These are phyloP conservation scores for Secale cereale DNA, from an alignment of 176 grass and related monocot species.

Conservation along the genomic window DNA sequence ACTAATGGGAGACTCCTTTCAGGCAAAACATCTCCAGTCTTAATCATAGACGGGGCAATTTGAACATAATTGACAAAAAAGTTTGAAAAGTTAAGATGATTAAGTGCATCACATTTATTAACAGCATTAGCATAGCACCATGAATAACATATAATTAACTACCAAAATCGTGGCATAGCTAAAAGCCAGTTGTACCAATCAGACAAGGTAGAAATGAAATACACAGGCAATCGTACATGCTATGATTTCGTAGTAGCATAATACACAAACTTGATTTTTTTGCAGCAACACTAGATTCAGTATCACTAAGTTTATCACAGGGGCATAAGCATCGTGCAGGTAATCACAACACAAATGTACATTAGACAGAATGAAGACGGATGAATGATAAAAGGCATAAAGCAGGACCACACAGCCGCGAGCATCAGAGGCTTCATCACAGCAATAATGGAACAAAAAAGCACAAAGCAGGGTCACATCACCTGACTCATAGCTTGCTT, in stretches of 20 bases:
- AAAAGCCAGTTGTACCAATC: not conserved
- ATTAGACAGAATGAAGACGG: not conserved
- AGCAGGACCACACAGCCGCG: conserved; percentile 18
- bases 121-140: not conserved
- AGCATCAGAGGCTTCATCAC: not conserved
- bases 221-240: not conserved
- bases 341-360: not conserved
- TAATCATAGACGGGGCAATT: not conserved
- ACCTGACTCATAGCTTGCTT: conserved; percentile 93
- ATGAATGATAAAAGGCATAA: not conserved
- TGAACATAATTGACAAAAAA: not conserved
- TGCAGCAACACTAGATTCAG: not conserved
- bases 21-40: not conserved
- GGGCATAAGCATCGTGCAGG: not conserved
- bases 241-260: conserved; percentile 22
- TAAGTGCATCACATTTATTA: not conserved
- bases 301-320: conserved; percentile 1
- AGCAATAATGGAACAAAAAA: not conserved
- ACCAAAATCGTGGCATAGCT: not conserved
- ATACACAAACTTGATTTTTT: not conserved
- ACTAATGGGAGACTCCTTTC: not conserved
- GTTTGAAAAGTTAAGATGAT: not conserved
- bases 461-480: conserved; percentile 8
- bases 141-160: not conserved
- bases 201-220: not conserved